phyloP scores from a whole-genome alignment of 345 rosid genomes.

The Rhodomyrtus tomentosa region DNA sequence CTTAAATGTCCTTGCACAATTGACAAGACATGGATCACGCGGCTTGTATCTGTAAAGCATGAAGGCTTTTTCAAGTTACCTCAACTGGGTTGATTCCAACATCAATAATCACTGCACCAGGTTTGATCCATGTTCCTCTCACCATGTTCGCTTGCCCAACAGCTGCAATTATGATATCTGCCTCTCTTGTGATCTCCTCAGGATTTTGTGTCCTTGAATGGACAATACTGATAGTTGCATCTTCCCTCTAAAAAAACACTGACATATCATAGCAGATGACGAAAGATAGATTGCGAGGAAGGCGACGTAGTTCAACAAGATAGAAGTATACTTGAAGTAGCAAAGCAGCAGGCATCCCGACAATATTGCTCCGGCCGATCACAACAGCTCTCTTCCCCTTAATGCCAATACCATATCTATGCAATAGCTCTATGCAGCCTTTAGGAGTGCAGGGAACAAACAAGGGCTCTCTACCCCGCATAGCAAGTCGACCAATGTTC shows the following conservation, averaged over 20 bases:
- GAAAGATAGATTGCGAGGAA: background rate
- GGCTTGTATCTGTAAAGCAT: background rate
- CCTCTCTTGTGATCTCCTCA: slow-evolving; percentile 58
- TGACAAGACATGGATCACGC: background rate
- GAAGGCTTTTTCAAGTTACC: slow-evolving; percentile 16
- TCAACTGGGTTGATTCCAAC: slow-evolving; percentile 88
- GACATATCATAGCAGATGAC: background rate
- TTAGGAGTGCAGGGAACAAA: slow-evolving; percentile 87
- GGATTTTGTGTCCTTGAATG: slow-evolving; percentile 77
- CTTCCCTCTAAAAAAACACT: slow-evolving; percentile 47
- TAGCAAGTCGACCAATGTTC: slow-evolving; percentile 77
- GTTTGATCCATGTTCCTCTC: slow-evolving; percentile 77
- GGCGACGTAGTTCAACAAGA: background rate
- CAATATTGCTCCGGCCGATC: slow-evolving; percentile 87
- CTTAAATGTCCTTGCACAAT: background rate
- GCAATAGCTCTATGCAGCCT: slow-evolving; percentile 83
- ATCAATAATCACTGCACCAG: slow-evolving; percentile 77
- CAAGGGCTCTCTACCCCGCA: slow-evolving; percentile 77
- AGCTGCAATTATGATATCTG: slow-evolving; percentile 71
- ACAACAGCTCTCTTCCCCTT: slow-evolving; percentile 85
- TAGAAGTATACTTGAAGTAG: slow-evolving; percentile 49
- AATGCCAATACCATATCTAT: slow-evolving; percentile 52
- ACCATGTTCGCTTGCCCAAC: slow-evolving; percentile 84
- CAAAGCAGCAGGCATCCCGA: slow-evolving; percentile 90
- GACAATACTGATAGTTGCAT: slow-evolving; percentile 66